phyloP scores from a whole-genome alignment of 192 early-diverging fungal genomes.

The Mortierella alpina region DNA sequence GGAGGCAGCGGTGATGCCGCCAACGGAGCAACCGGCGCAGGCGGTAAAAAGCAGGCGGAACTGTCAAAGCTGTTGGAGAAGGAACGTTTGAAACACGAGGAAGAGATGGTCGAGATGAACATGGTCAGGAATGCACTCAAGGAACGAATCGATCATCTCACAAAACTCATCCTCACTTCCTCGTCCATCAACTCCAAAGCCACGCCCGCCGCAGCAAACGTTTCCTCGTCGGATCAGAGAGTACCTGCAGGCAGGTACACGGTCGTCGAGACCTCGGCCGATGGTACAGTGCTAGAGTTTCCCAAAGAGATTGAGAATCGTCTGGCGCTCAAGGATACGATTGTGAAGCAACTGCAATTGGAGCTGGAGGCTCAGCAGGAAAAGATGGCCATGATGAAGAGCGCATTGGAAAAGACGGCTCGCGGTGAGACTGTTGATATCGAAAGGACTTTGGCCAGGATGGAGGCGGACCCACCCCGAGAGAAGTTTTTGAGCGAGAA shows the following conservation, averaged over 20 bases:
- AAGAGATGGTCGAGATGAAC: constrained; percentile 64
- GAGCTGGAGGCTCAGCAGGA: constrained; percentile 55
- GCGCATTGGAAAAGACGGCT: constrained; percentile 30
- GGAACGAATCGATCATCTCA: constrained; percentile 88
- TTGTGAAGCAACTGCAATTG: constrained; percentile 31
- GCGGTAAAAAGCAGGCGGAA: constrained; percentile 48
- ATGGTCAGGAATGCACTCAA: constrained; percentile 78
- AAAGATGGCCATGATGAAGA: constrained; percentile 49
- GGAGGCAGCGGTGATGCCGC: constrained; percentile 50
- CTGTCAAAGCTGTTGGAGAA: constrained; percentile 34
- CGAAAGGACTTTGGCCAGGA: constrained; percentile 42
- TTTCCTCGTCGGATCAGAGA: background rate
- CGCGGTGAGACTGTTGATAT: constrained; percentile 42
- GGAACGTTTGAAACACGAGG: constrained; percentile 59
- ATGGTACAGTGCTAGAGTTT: constrained; percentile 30
- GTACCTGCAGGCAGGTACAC: constrained; percentile 13
- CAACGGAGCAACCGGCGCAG: constrained; percentile 23
- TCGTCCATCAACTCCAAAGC: constrained; percentile 65
- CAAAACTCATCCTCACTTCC: constrained; percentile 83
- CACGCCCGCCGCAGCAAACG: constrained; percentile 3
- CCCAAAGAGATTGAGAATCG: constrained; percentile 30
- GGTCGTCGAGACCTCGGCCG: constrained; percentile 21
- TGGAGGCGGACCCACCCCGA: constrained; percentile 37
- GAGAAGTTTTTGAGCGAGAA: constrained; percentile 46
- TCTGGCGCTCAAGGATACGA: constrained; percentile 39